Evolutionary conservation across 2,329 filamentous ascomycete species (phyloP).

Genomic region (Cryoendolithus antarcticus): DNA sequence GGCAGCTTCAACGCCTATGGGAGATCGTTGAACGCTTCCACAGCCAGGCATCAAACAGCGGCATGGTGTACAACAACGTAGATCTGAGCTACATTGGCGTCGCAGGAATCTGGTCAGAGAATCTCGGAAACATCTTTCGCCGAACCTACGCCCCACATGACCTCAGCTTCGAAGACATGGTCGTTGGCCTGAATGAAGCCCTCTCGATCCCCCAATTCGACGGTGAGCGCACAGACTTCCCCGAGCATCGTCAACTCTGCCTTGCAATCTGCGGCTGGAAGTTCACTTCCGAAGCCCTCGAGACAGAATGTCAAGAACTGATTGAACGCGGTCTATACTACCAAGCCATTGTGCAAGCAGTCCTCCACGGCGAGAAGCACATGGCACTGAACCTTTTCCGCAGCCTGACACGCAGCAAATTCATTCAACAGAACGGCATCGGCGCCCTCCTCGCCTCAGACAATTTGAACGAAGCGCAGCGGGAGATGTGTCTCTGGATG

Average conservation of each 20-base stretch:
- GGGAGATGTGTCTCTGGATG: conserved; percentile 50
- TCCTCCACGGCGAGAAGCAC: conserved; percentile 59
- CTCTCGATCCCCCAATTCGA: conserved; percentile 51
- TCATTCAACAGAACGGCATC: conserved; percentile 44
- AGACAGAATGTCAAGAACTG: conserved; percentile 37
- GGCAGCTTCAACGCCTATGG: conserved; percentile 67
- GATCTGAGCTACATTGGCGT: conserved; percentile 70
- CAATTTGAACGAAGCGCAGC: conserved; percentile 44
- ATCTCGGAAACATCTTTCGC: conserved; percentile 38
- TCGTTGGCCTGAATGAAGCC: conserved; percentile 52
- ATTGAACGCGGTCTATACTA: conserved; percentile 49
- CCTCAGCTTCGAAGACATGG: conserved; percentile 27
- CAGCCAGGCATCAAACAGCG: conserved; percentile 49
- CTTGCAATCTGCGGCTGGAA: conserved; percentile 65
- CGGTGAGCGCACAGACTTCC: conserved; percentile 50
- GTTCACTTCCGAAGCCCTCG: conserved; percentile 40
- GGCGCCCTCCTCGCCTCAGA: conserved; percentile 37
- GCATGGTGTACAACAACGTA: conserved; percentile 56
- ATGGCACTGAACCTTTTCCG: conserved; percentile 60
- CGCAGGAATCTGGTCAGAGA: conserved; percentile 52
- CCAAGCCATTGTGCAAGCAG: conserved; percentile 61
- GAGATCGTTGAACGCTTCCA: conserved; percentile 58
- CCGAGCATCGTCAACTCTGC: conserved; percentile 61
- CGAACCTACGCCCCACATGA: conserved; percentile 13
- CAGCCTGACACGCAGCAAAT: conserved; percentile 52